Percentiles rank a stretch among this genome's conserved stretches.
Evolutionary conservation across 768 basidiomycete species (phyloP).

Genomic region (Leccinum subgranulosum): DNA sequence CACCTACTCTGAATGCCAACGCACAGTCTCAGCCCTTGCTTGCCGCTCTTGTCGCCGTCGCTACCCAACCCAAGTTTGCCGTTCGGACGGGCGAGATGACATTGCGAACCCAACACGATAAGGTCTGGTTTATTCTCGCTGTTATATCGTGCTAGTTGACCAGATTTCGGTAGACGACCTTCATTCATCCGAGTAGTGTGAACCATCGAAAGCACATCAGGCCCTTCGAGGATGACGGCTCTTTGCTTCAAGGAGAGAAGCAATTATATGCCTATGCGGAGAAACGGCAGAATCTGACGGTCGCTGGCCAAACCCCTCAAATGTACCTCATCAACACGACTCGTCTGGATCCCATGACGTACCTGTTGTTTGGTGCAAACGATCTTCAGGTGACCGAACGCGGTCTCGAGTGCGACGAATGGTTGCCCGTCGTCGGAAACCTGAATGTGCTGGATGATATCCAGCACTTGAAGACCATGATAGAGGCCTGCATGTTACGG

Average conservation of each 20-base stretch:
- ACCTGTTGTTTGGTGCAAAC: slow-evolving; percentile 88
- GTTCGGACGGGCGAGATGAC: slow-evolving; percentile 66
- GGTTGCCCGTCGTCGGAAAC: slow-evolving; percentile 82
- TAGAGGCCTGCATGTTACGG: slow-evolving; percentile 83
- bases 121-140: slow-evolving; percentile 45
- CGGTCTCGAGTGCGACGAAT: slow-evolving; percentile 84
- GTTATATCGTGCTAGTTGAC: slow-evolving; percentile 11
- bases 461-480: slow-evolving; percentile 71
- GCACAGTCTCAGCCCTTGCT: slow-evolving; percentile 73
- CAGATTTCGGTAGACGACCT: slow-evolving; percentile 46
- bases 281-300: slow-evolving; percentile 74
- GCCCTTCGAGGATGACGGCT: slow-evolving; percentile 17
- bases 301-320: slow-evolving; percentile 44
- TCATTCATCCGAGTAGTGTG: slow-evolving; percentile 86
- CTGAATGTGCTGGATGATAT: slow-evolving; percentile 75
- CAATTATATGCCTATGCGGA: slow-evolving; percentile 81
- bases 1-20: slow-evolving; percentile 67
- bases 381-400: slow-evolving; percentile 64
- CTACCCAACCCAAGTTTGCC: slow-evolving; percentile 88
- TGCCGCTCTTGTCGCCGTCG: slow-evolving; percentile 80
- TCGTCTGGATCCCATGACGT: slow-evolving; percentile 82
- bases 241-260: slow-evolving; percentile 45
- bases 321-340: slow-evolving; percentile 80
- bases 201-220: slow-evolving; percentile 61
- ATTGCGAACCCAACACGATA: slow-evolving; percentile 76